phyloP scores from a whole-genome alignment of 2,329 filamentous ascomycete genomes.

The Fusarium siculi region DNA sequence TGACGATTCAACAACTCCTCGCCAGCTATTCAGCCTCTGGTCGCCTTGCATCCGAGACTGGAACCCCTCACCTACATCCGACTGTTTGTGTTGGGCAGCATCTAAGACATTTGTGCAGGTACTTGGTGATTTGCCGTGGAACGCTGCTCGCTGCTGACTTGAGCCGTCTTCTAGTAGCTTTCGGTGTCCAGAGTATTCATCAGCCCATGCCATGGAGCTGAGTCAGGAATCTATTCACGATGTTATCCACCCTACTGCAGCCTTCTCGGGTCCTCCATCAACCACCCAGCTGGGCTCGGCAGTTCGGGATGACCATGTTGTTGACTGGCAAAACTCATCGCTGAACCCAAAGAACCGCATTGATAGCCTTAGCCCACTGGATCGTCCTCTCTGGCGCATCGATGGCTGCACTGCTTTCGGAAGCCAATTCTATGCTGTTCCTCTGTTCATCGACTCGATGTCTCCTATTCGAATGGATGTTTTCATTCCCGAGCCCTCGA shows the following conservation, averaged over 20 bases:
- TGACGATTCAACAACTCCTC: conserved; percentile 14
- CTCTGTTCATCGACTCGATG: conserved; percentile 59
- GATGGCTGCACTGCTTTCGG: conserved; percentile 68
- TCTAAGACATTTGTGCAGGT: conserved; percentile 38
- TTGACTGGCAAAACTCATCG: conserved; percentile 59
- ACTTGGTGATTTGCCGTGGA: conserved; percentile 33
- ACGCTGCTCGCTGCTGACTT: conserved; percentile 23
- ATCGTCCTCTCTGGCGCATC: conserved; percentile 64
- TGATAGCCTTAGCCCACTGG: conserved; percentile 61
- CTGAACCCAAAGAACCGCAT: conserved; percentile 71
- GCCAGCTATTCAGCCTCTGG: conserved; percentile 8
- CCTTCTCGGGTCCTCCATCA: conserved; percentile 49
- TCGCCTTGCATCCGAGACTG: conserved; percentile 31
- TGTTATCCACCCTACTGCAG: conserved; percentile 68
- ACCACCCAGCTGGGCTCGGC: conserved; percentile 1
- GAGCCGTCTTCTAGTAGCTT: conserved; percentile 8
- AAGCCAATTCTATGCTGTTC: conserved; percentile 67
- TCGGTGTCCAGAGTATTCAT: conserved; percentile 1
- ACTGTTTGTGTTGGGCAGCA: conserved; percentile 23
- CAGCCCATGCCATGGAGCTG: conserved; percentile 60
- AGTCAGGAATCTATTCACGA: conserved; percentile 63
- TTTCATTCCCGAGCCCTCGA: conserved; percentile 63
- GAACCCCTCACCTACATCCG: conserved; percentile 31
- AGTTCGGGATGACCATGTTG: background rate
- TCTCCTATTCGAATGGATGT: conserved; percentile 67